These are phyloP conservation scores for Leishmania martiniquensis DNA, from an alignment of 208 protist species.

Conservation along the genomic window DNA sequence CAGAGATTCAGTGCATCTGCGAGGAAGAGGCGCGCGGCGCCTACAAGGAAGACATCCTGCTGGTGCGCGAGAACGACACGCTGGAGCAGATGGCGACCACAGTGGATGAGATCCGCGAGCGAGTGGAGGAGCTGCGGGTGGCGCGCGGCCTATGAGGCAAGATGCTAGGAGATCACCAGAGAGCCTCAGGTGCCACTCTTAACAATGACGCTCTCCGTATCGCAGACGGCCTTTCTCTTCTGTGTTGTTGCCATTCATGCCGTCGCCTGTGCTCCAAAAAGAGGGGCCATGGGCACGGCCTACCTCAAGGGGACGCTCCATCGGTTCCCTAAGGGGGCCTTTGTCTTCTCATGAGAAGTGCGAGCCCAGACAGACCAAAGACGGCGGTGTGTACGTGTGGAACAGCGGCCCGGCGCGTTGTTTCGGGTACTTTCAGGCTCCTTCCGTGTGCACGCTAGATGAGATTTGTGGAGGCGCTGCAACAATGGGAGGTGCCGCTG, in stretches of 20 bases:
- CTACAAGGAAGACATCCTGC: conserved; percentile 93
- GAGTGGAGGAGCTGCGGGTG: conserved; percentile 55
- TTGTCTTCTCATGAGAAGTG: background rate
- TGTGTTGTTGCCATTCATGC: too few relatives aligned
- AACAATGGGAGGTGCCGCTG: too few relatives aligned
- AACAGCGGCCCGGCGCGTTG: background rate
- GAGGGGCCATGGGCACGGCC: background rate
- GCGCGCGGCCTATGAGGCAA: conserved; percentile 23
- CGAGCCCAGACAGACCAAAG: background rate
- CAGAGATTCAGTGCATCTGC: conserved; percentile 97
- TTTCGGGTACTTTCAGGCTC: too few relatives aligned
- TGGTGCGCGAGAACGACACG: conserved; percentile 89
- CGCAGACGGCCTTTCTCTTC: background rate
- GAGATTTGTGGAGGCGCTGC: too few relatives aligned
- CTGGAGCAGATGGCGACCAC: conserved; percentile 94
- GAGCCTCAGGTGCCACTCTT: background rate
- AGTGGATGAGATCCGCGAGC: conserved; percentile 66
- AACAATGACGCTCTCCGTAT: background rate
- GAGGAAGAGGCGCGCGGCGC: conserved; percentile 95
- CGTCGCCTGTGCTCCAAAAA: background rate
- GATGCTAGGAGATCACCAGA: background rate
- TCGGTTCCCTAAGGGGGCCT: background rate
- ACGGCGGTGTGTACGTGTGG: background rate
- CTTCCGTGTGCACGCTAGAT: too few relatives aligned
- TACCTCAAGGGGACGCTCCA: background rate